Evolutionary conservation across 352 stramenopile species (phyloP).

Genomic region (Globisporangium solare): DNA sequence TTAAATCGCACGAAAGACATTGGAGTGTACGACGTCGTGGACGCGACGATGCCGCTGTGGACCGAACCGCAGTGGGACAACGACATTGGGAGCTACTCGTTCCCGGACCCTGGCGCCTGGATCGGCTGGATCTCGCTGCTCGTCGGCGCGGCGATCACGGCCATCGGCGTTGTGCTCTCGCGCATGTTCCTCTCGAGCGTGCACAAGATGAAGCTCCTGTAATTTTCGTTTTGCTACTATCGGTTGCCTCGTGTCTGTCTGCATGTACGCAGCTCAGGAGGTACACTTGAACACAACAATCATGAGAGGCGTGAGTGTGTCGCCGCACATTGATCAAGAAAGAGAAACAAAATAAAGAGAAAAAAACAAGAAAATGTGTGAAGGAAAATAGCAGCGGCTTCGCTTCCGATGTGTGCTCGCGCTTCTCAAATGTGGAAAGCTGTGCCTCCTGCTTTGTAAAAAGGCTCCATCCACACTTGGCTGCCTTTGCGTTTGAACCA

Average conservation of each 20-base stretch:
- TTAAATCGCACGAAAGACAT: conserved; percentile 43
- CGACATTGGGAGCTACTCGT: conserved; percentile 74
- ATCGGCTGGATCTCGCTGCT: conserved; percentile 72
- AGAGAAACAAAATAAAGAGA: no score
- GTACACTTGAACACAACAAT: no score
- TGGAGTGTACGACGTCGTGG: conserved; percentile 55
- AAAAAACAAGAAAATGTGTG: no score
- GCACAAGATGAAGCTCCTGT: conserved; percentile 84
- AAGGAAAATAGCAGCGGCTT: no score
- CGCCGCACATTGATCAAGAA: no score
- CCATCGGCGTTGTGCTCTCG: conserved; percentile 31
- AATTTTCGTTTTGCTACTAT: conserved; percentile 14
- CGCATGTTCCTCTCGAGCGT: conserved; percentile 56
- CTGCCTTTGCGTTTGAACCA: no score
- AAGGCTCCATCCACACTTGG: no score
- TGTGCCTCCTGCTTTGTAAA: no score
- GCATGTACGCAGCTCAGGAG: no score
- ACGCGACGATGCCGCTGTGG: conserved; percentile 71
- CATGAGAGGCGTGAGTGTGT: no score
- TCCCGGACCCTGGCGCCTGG: conserved; percentile 63
- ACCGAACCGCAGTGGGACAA: conserved; percentile 61
- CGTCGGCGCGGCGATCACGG: conserved; percentile 42
- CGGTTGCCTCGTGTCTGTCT: background rate
- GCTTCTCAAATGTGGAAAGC: no score
- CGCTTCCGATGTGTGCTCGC: no score